Base-by-base conservation (phyloP, 73 alveolate genomes). In the Stentor roeselii region DNA sequence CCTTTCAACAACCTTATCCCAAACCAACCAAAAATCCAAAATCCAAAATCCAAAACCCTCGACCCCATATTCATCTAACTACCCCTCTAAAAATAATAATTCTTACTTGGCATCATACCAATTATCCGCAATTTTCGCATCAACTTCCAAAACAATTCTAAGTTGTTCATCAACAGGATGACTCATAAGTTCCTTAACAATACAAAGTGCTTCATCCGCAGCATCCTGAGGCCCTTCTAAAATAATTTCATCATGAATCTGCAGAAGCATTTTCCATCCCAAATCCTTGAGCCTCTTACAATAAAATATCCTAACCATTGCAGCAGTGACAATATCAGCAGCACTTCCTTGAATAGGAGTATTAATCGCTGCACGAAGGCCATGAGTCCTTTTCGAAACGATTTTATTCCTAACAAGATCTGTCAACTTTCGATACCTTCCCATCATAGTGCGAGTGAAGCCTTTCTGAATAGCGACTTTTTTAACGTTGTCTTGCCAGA, bases 311-410 rank as follows among this genome's bases (percentile, higher is more conserved):
- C 87, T 87, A 0, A 93, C 93, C 99, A 96, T 96, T 21, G 99
- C 98, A 21, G 98, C 98, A 39, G 92, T 82, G 50, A 96, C 99
- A n/a, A 96, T 86, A 89, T 96, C 99, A 0, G 99, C 99, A 11
- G 99, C 99, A 4, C 99, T 97, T 58, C 99, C 99, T 86, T 96
- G 91, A 34, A 96, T 93, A 1, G 98, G 98, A 30, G 98, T 89
- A 86, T 94, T 96, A 36, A 94, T 93, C n/a, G 98, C 93, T 4
- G 96, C 96, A 50, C 99, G 86, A 59, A 89, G 80, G 14, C 96
- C 99, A 60, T 86, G 93, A 38, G 74, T 80, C 85, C 83, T 35
- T 60, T 80, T 34, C n/a, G 61, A 42, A 39, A n/a, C 41, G 15
- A 74, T 14, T 80, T 76, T 76, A 76, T 76, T 42, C 15, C 77